Evolutionary conservation across 1,284 basidiomycete genomes (phyloP), one percentile per base, ranked within the genome.

Genomic region (Jaminaea rosea): DNA sequence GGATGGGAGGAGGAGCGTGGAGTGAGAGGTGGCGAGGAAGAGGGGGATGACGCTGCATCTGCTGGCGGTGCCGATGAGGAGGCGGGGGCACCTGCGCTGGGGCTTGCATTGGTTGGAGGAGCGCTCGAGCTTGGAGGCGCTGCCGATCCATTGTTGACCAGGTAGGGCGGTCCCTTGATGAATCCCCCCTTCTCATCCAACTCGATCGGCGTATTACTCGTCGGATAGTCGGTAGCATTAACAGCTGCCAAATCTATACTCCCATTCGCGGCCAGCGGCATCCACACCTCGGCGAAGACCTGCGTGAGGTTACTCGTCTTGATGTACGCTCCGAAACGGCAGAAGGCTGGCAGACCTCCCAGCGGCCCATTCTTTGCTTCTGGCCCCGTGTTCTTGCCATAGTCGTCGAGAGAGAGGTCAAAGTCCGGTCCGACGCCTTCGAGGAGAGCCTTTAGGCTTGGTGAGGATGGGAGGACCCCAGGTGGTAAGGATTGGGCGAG

Each of bases 341-440:
- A 60, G 37, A 60, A 60, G 17, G 56, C 53, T 2, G 58, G 58
- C 23, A 60, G 34, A 8, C 48, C 48, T n/a, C 58, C 58, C 5
- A 53, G 50, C 2, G 58, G 58, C 2, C 55, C 52, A 4, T 54
- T 32, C 24, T 24, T 34, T 6, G 36, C 50, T 13, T 28, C 36
- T 19, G 31, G 27, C 11, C 29, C 19, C 7, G 19, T 11, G 1
- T 27, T 26, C 24, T 31, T 17, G 27, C 54, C 58, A 19, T 60
- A 58, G 13, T 7, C 26, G 9, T 58, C 56, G 11, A 24, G 26
- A 10, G 46, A 46, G 13, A 60, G 28, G 46, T 60, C 53, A 15
- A 60, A 26, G 34, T 60, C 58, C 4, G 56, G 56, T 2, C 52
- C 58, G 19, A 60, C 58, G n/a, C 31, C 34, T 11, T 7, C 13